Percentiles rank a stretch among this genome's conserved stretches.
Conservation (phyloP, 306 rosid species). For the Astragalus glycyphyllos region DNA sequence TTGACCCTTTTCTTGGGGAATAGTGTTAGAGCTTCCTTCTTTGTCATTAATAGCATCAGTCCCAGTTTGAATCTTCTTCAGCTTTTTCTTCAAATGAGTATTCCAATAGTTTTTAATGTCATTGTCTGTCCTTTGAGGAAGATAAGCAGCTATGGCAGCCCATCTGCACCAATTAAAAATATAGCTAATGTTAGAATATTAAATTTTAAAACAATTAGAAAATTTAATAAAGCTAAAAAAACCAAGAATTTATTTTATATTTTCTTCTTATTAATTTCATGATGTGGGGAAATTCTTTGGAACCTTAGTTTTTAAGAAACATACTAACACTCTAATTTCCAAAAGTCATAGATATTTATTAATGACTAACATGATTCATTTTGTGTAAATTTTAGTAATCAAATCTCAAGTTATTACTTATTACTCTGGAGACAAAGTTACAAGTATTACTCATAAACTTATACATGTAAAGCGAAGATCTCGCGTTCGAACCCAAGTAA, state of each 20-base stretch:
- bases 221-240: neutral
- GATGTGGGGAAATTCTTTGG: neutral
- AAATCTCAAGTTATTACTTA: neutral
- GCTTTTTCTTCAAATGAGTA: slow-evolving; percentile 67
- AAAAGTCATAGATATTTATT: neutral
- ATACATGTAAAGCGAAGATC: no score
- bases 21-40: slow-evolving; percentile 31
- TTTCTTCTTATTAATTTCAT: neutral
- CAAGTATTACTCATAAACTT: no score
- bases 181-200: neutral
- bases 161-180: slow-evolving; percentile 48
- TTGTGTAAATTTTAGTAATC: neutral
- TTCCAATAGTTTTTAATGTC: slow-evolving; percentile 77
- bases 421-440: no score
- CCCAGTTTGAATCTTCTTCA: slow-evolving; percentile 43
- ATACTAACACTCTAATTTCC: neutral
- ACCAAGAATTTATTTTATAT: neutral
- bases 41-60: slow-evolving; percentile 1
- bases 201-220: neutral
- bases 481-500: no score
- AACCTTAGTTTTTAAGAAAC: no score
- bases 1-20: slow-evolving; percentile 69
- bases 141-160: slow-evolving; percentile 85
- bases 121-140: slow-evolving; percentile 73
- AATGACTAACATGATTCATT: neutral